These are phyloP conservation scores for Beverwykella pulmonaria DNA, from an alignment of 495 filamentous ascomycete species.

Conservation along the genomic window DNA sequence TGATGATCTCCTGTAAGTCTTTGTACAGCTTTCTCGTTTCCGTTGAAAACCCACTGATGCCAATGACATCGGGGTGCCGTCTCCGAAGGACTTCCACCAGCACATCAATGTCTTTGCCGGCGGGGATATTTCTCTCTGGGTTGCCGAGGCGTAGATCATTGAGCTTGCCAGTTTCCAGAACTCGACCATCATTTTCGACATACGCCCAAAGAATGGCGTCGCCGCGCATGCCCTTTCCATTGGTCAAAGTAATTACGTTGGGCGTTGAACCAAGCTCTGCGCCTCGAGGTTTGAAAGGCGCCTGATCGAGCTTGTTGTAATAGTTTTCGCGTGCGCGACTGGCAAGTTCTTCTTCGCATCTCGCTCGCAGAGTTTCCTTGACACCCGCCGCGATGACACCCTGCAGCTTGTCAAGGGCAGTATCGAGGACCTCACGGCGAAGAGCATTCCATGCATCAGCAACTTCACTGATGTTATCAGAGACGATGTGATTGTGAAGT, in stretches of 20 bases:
- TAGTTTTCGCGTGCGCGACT: slow-evolving; percentile 82
- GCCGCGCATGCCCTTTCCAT: slow-evolving; percentile 73
- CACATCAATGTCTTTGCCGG: slow-evolving; percentile 61
- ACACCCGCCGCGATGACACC: slow-evolving; percentile 82
- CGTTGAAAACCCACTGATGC: slow-evolving; percentile 84
- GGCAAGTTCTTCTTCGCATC: slow-evolving; percentile 87
- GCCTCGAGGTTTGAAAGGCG: slow-evolving; percentile 93
- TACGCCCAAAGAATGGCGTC: slow-evolving; percentile 90
- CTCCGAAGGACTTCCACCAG: slow-evolving; percentile 75
- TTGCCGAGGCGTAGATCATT: slow-evolving; percentile 73
- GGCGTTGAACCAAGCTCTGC: slow-evolving; percentile 86
- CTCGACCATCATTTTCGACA: slow-evolving; percentile 87
- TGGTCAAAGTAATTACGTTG: slow-evolving; percentile 81
- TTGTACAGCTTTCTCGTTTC: slow-evolving; percentile 84
- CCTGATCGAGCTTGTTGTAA: slow-evolving; percentile 86
- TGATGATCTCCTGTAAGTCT: slow-evolving; percentile 73
- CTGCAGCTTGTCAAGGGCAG: slow-evolving; percentile 80
- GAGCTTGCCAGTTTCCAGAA: slow-evolving; percentile 86
- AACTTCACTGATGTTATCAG: slow-evolving; percentile 90
- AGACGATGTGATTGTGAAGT: slow-evolving; percentile 79
- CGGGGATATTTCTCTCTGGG: slow-evolving; percentile 61
- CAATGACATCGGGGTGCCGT: slow-evolving; percentile 85
- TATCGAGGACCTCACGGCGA: slow-evolving; percentile 78
- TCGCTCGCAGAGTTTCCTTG: slow-evolving; percentile 86
- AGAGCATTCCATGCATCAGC: slow-evolving; percentile 94